Evolutionary conservation across 805 yeast species (phyloP), one percentile per base, ranked within the genome.

Genomic region (Kockiozyma suomiensis): DNA sequence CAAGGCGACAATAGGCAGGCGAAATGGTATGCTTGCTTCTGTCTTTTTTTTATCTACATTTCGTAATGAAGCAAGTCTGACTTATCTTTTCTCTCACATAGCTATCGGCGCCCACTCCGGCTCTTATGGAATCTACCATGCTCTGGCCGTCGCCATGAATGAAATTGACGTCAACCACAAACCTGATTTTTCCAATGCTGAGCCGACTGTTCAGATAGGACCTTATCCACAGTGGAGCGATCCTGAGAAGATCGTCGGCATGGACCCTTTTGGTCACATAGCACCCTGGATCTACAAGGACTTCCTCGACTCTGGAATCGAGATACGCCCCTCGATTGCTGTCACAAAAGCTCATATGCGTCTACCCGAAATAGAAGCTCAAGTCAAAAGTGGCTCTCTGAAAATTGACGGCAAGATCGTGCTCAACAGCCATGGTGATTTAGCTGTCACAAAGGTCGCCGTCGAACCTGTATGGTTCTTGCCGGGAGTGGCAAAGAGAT

Each of bases 391-490:
- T 23, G 88, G 88, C 17, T 77, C 81, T 54, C 68, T 85, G 50
- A 65, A 72, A 56, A 85, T 85, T 32, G 89, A 85, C 69, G 88
- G 88, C 58, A 75, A 81, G 40, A 72, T 85, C 64, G 88, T 85
- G 32, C 73, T 84, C 61, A 85, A 85, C 72, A 74, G 76, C 37
- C 73, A 79, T 59, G 89, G 89, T 66, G 88, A 85, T 65, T 73
- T 85, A 69, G 81, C 81, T 37, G 85, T 83, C 41, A 80, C 86
- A 35, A 85, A 85, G 69, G 77, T 85, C 59, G 89, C 89, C 2
- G 83, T 83, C 42, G 89, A 85, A 68, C 88, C 88, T 17, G 88
- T 85, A 41, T 85, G 89, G 88, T 80, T 82, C 67, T 75, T 85
- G 58, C 89, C 89, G 2, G 87, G 87, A 28, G 85, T 85, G 59